A percentile compares a stretch with the other conserved stretches of the same genome.
phyloP scores from a whole-genome alignment of 1,139 yeast species.

The Debaryomyces subglobosus region DNA sequence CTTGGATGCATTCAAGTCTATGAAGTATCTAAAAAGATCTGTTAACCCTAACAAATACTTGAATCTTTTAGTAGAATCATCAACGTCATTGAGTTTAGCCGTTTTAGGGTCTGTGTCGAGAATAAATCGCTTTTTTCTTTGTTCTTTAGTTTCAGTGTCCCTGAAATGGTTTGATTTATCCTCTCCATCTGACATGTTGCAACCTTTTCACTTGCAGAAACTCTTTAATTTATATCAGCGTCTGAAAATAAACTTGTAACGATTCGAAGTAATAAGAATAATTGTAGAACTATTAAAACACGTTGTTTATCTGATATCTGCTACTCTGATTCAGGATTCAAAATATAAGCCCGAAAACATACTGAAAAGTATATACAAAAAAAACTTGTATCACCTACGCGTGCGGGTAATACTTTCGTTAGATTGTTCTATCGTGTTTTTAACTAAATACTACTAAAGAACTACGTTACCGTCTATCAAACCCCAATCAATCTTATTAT shows the following conservation, averaged over 20 bases:
- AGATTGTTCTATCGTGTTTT: neutral
- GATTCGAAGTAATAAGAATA: neutral
- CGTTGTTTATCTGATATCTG: neutral
- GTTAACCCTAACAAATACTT: slow-evolving; percentile 81
- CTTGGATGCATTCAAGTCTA: slow-evolving; percentile 75
- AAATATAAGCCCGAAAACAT: neutral
- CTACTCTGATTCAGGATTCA: neutral
- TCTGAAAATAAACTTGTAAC: neutral
- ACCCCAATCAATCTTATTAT: slow-evolving; percentile 68
- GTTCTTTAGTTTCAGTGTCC: slow-evolving; percentile 29
- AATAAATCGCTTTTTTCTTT: slow-evolving; percentile 51
- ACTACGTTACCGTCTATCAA: slow-evolving; percentile 31
- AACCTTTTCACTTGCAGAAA: slow-evolving; percentile 2
- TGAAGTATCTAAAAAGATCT: slow-evolving; percentile 85
- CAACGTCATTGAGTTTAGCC: slow-evolving; percentile 59
- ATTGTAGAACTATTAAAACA: neutral
- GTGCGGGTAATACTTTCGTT: slow-evolving; percentile 1
- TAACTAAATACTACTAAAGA: slow-evolving; percentile 6
- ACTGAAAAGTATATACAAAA: neutral
- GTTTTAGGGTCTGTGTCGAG: slow-evolving; percentile 53
- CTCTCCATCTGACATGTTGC: slow-evolving; percentile 7
- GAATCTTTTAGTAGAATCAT: slow-evolving; percentile 78
- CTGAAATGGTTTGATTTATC: slow-evolving; percentile 1
- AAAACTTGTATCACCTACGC: neutral
- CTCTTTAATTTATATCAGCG: neutral